A percentile compares a stretch with the other conserved stretches of the same genome.
These are phyloP conservation scores for Carpinus fangiana DNA, from an alignment of 306 rosid species.

Conservation along the genomic window DNA sequence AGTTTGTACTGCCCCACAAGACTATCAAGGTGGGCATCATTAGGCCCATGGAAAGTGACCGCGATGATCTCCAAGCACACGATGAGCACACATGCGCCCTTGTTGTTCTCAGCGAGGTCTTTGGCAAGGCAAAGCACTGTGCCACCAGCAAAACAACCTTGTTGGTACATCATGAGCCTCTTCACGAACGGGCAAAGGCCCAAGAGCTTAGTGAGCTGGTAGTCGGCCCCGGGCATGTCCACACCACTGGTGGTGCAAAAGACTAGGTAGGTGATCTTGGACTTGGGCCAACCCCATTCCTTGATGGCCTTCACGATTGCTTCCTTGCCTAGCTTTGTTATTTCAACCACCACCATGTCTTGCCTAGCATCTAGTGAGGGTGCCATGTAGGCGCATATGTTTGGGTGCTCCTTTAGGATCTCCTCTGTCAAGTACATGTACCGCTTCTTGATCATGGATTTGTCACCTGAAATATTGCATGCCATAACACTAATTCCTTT, in stretches of 20 bases:
- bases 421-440: slow-evolving; percentile 56
- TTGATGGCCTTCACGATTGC: slow-evolving; percentile 60
- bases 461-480: slow-evolving; percentile 48
- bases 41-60: slow-evolving; percentile 53
- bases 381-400: slow-evolving; percentile 56
- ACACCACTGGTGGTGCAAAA: slow-evolving; percentile 80
- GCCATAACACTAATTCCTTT: not conserved
- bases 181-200: slow-evolving; percentile 68
- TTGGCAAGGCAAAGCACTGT: slow-evolving; percentile 56
- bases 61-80: slow-evolving; percentile 62
- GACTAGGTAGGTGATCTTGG: slow-evolving; percentile 67
- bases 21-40: slow-evolving; percentile 50
- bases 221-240: slow-evolving; percentile 77
- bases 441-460: slow-evolving; percentile 55
- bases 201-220: slow-evolving; percentile 71
- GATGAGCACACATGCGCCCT: slow-evolving; percentile 49
- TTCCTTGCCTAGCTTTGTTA: slow-evolving; percentile 69
- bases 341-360: slow-evolving; percentile 68
- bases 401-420: slow-evolving; percentile 48
- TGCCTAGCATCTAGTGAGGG: slow-evolving; percentile 74
- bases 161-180: slow-evolving; percentile 78
- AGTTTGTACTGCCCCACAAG: slow-evolving; percentile 59
- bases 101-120: slow-evolving; percentile 60
- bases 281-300: slow-evolving; percentile 67
- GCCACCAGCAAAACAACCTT: slow-evolving; percentile 59